phyloP scores from a whole-genome alignment of 371 early-diverging fungal genomes.

The Mucor mucedo region DNA sequence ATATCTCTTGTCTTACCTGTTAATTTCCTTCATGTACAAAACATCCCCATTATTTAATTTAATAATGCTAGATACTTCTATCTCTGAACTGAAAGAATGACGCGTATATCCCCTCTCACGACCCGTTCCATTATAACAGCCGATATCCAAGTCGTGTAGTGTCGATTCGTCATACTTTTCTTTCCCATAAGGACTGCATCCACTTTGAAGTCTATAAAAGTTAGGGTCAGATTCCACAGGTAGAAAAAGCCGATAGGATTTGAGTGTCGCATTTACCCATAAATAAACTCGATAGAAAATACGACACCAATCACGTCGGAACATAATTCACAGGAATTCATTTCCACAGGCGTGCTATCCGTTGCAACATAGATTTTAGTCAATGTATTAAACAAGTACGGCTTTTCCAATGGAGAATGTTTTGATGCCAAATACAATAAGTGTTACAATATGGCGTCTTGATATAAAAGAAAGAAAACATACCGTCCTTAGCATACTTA shows the following conservation, averaged over 20 bases:
- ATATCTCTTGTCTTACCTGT: no score
- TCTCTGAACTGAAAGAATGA: slow-evolving; percentile 5
- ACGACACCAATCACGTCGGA: slow-evolving; percentile 93
- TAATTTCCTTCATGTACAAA: slow-evolving; percentile 24
- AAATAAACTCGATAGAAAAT: slow-evolving; percentile 81
- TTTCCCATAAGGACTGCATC: slow-evolving; percentile 4
- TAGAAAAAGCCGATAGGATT: no score
- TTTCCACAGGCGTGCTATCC: slow-evolving; percentile 89
- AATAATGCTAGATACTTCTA: slow-evolving; percentile 60
- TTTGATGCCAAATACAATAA: slow-evolving; percentile 34
- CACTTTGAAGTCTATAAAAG: slow-evolving; percentile 21
- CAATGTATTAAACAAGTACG: slow-evolving; percentile 87
- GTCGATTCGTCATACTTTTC: slow-evolving; percentile 12
- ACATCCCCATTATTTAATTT: slow-evolving; percentile 81
- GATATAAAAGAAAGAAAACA: background rate
- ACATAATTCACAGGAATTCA: slow-evolving; percentile 90
- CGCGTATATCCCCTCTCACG: background rate
- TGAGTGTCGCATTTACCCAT: slow-evolving; percentile 54
- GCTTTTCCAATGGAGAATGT: slow-evolving; percentile 94
- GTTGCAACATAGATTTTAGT: slow-evolving; percentile 94
- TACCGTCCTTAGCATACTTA: slow-evolving; percentile 81
- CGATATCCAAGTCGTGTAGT: slow-evolving; percentile 8
- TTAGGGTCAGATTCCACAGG: no score
- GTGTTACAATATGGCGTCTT: no score
- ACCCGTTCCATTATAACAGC: background rate